phyloP scores from a whole-genome alignment of 164 flowering plant genomes.

The Magnolia sinica region DNA sequence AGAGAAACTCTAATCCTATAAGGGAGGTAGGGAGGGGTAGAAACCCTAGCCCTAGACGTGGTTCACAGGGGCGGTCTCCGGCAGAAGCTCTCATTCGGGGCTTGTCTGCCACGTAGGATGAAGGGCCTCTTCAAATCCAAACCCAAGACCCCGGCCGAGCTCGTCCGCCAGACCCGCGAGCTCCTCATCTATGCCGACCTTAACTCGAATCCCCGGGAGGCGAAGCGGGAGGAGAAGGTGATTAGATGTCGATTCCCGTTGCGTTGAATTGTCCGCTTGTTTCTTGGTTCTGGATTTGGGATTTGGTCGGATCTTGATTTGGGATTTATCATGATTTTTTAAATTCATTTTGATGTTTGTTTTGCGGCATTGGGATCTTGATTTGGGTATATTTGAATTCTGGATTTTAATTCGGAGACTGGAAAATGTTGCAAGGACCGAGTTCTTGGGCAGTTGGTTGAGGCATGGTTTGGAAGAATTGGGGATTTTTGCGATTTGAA shows the following conservation, averaged over 20 bases:
- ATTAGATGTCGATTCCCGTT: neutral
- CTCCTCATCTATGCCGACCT: conserved; percentile 44
- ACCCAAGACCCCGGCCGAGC: conserved; percentile 63
- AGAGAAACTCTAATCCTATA: neutral
- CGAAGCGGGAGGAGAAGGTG: conserved; percentile 72
- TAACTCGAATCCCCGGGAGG: conserved; percentile 31
- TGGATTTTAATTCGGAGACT: neutral
- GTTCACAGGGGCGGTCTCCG: neutral
- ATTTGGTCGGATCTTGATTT: neutral
- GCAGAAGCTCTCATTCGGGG: neutral
- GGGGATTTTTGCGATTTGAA: no score
- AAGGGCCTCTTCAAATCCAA: conserved; percentile 64
- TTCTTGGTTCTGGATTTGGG: neutral
- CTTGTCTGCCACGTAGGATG: conserved; percentile 25
- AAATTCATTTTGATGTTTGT: neutral
- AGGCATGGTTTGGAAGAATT: no score
- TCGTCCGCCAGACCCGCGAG: conserved; percentile 59
- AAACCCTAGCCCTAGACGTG: neutral
- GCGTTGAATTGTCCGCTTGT: neutral
- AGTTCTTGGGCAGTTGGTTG: no score
- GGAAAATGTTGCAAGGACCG: no score
- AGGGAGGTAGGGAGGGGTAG: neutral
- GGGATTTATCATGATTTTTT: neutral
- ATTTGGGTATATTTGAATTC: neutral
- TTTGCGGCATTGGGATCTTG: neutral